A percentile compares a stretch with the other conserved stretches of the same genome.
These are phyloP conservation scores for Metschnikowia borealis DNA, from an alignment of 805 yeast species.

Conservation along the genomic window DNA sequence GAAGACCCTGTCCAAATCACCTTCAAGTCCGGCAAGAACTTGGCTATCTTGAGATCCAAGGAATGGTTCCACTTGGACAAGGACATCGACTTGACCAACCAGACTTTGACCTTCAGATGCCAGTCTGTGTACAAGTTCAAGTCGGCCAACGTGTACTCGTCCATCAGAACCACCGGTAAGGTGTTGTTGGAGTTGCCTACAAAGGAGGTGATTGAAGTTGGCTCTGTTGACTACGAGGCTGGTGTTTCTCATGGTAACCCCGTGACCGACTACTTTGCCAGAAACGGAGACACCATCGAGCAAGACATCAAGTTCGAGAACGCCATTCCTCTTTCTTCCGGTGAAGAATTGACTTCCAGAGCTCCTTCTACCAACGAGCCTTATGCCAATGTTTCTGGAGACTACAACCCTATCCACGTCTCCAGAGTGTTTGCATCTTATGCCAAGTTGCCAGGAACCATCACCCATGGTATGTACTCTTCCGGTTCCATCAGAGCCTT, in stretches of 20 bases:
- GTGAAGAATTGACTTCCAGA: slow-evolving; percentile 59
- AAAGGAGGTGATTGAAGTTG: slow-evolving; percentile 81
- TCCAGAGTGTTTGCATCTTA: slow-evolving; percentile 91
- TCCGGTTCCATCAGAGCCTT: slow-evolving; percentile 92
- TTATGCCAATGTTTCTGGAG: slow-evolving; percentile 96
- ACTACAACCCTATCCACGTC: slow-evolving; percentile 97
- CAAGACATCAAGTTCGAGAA: slow-evolving; percentile 90
- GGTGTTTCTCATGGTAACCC: slow-evolving; percentile 96
- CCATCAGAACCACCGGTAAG: slow-evolving; percentile 80
- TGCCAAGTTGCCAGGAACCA: slow-evolving; percentile 93
- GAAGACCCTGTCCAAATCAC: slow-evolving; percentile 85
- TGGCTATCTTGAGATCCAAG: slow-evolving; percentile 89
- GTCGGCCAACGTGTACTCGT: slow-evolving; percentile 67
- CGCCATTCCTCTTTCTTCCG: slow-evolving; percentile 75
- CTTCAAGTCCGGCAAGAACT: slow-evolving; percentile 74
- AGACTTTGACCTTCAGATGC: slow-evolving; percentile 84
- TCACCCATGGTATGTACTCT: slow-evolving; percentile 98
- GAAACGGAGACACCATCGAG: slow-evolving; percentile 92
- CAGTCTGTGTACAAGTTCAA: slow-evolving; percentile 81
- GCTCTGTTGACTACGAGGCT: slow-evolving; percentile 81
- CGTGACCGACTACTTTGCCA: slow-evolving; percentile 84
- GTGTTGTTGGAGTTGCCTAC: slow-evolving; percentile 87
- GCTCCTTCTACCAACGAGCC: slow-evolving; percentile 97
- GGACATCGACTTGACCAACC: slow-evolving; percentile 65
- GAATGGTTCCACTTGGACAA: slow-evolving; percentile 93